Conservation (phyloP, 2,329 filamentous ascomycete genomes). For the Phaeosphaeriaceae sp. region DNA sequence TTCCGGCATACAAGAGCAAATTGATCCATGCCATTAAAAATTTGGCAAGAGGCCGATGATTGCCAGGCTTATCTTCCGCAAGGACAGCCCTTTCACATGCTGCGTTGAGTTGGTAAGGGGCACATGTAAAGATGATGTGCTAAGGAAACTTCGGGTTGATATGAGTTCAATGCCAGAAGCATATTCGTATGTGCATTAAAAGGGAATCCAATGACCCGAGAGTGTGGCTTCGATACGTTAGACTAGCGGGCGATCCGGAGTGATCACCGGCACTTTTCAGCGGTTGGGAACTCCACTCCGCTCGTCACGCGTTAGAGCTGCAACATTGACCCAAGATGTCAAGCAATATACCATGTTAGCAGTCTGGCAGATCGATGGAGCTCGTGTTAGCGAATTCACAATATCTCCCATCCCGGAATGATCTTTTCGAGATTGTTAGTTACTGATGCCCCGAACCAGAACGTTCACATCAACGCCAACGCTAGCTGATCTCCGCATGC, state of each 20-base stretch:
- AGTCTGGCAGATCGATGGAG: too few relatives aligned
- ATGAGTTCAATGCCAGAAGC: too few relatives aligned
- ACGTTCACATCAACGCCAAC: constrained; percentile 6
- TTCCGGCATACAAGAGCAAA: neutral
- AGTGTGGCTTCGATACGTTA: neutral
- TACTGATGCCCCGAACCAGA: neutral
- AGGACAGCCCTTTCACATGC: too few relatives aligned
- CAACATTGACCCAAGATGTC: too few relatives aligned
- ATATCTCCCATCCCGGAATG: too few relatives aligned
- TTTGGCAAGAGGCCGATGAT: too few relatives aligned
- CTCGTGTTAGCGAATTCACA: too few relatives aligned
- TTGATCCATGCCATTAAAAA: too few relatives aligned
- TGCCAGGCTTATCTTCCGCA: too few relatives aligned
- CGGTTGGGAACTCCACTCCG: neutral
- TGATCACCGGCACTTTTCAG: neutral
- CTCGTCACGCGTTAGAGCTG: too few relatives aligned
- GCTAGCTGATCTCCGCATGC: neutral
- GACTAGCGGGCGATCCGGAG: neutral
- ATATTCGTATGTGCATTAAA: neutral
- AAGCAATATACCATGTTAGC: too few relatives aligned
- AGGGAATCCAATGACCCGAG: neutral
- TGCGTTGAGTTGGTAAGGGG: neutral
- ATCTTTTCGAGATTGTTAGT: neutral
- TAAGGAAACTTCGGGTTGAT: neutral
- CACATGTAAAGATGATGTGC: neutral